Conservation (phyloP, 176 grass and related monocot species). For the Oryza nivara region DNA sequence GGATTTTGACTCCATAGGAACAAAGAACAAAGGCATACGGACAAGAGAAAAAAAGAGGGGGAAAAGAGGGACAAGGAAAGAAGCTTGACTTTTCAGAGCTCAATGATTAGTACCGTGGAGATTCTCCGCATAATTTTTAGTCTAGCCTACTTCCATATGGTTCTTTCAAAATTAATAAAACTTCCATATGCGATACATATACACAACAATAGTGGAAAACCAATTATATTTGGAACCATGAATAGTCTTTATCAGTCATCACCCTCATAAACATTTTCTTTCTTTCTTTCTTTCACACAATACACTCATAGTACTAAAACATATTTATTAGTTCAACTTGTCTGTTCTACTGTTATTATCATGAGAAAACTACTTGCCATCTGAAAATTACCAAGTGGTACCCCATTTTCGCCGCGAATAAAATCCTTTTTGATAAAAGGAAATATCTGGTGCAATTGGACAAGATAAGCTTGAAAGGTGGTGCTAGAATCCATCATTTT, state of each 20-base stretch:
- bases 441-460: slow-evolving; percentile 38
- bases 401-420: neutral
- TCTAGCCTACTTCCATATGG: neutral
- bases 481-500: slow-evolving; percentile 30
- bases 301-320: neutral
- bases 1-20: neutral
- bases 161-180: neutral
- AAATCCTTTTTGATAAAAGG: neutral
- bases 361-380: slow-evolving; percentile 36
- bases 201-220: too few relatives aligned
- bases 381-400: neutral
- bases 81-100: slow-evolving; percentile 4
- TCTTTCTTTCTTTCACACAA: neutral
- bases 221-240: neutral
- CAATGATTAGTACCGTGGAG: slow-evolving; percentile 30
- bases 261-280: neutral
- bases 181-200: neutral
- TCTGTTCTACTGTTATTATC: slow-evolving; percentile 22
- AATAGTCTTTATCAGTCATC: neutral
- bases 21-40: neutral
- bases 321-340: neutral
- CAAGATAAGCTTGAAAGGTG: slow-evolving; percentile 33
- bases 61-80: neutral
- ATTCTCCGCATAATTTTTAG: neutral
- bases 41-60: slow-evolving; percentile 4